Evolutionary conservation across 345 rosid species (phyloP), one percentile per base, ranked within the genome.

Genomic region (Populus tremula): DNA sequence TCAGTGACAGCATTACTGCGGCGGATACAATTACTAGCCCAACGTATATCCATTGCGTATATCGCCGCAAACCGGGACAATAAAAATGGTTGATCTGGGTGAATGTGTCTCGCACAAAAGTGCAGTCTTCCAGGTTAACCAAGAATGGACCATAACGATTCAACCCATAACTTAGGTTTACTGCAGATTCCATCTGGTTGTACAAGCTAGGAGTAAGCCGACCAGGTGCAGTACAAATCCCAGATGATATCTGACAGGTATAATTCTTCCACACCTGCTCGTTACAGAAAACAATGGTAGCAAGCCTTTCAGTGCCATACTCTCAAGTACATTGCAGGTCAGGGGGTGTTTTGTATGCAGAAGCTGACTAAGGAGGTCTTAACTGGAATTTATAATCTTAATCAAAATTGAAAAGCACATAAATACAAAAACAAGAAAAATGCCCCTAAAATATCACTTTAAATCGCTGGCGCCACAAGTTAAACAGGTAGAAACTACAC

Each of bases 1-100:
- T 88, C 76, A 96, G 71, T 21, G 98, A 96, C 38, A 91, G 84
- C 99, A 96, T 93, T 43, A 93, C 98, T 5, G 94, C 93, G 7
- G 86, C 87, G 8, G 99, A 91, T 14, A 92, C 97, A 65, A 91
- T 27, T 27, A 96, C 90, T 63, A 92, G 83, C 43, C 97, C 99
- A 25, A 88, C 72, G 78, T 93, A 96, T 72, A 96, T 89, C 98
- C 97, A 93, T 73, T 71, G 23, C 0, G 93, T 86, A 73, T 91
- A 88, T 65, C 78, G 82, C 68, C 86, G 80, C 76, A 96, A 85
- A 8, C 89, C 83, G 0, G 97, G 97, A 61, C 99, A 96, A 76
- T 96, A 84, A 5, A 78, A 70, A 12, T 31, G 47, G 39, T 79
- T 79, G 76, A 96, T 88, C 33, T 74, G 82, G 0, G 94, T 86